A percentile compares a stretch with the other conserved stretches of the same genome.
These are phyloP conservation scores for Fusarium papillatum DNA, from an alignment of 2,329 filamentous ascomycete species.

Conservation along the genomic window DNA sequence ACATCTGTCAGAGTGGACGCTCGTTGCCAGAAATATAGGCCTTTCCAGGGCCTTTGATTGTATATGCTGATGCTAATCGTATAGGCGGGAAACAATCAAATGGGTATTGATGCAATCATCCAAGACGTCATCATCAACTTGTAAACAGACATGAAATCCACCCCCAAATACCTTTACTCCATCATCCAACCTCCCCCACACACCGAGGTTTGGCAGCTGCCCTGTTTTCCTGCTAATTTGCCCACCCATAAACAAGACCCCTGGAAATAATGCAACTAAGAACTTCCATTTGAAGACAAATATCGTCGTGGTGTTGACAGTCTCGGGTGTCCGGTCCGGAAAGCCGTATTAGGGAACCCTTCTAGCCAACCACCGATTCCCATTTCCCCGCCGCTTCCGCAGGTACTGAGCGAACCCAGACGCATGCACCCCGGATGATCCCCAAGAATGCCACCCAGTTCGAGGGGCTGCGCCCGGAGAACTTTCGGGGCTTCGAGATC, in stretches of 20 bases:
- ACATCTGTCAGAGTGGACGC: neutral
- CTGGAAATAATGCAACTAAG: constrained; percentile 5
- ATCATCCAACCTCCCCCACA: constrained; percentile 5
- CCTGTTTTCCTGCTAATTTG: constrained; percentile 15
- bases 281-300: constrained; percentile 6
- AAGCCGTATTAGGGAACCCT: constrained; percentile 25
- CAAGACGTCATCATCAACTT: constrained; percentile 35
- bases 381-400: constrained; percentile 2
- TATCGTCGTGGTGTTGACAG: constrained; percentile 19
- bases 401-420: constrained; percentile 7
- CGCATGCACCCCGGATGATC: constrained; percentile 29
- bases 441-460: constrained; percentile 17
- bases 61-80: constrained; percentile 10
- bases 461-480: neutral
- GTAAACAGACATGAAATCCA: constrained; percentile 21
- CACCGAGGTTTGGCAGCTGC: constrained; percentile 5
- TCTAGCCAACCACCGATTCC: constrained; percentile 32
- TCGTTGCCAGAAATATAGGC: neutral
- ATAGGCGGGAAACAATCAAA: constrained; percentile 32
- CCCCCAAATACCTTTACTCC: constrained; percentile 23
- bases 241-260: constrained; percentile 18
- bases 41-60: constrained; percentile 2
- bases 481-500: constrained; percentile 15
- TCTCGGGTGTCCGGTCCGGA: constrained; percentile 36
- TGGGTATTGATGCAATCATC: constrained; percentile 39